These are phyloP conservation scores for Amaranthus tricolor DNA, from an alignment of 179 eudicot genomes.

Conservation along the genomic window DNA sequence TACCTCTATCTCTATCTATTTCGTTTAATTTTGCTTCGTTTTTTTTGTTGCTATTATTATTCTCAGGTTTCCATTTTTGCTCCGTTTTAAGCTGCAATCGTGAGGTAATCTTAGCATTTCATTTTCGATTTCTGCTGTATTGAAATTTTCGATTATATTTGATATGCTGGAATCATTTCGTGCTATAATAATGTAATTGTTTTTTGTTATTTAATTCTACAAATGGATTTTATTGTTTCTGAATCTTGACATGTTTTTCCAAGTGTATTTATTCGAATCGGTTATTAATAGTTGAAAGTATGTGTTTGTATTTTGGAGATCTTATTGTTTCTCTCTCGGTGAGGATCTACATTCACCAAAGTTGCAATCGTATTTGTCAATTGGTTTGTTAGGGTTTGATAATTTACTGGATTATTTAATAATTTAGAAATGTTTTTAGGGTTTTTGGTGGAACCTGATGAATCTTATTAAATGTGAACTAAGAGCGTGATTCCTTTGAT, in stretches of 20 bases:
- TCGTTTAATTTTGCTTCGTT: not conserved
- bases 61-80: constrained; percentile 8
- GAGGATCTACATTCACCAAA: too few species aligned
- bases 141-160: not conserved
- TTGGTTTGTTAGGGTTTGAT: too few species aligned
- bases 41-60: not conserved
- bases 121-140: not conserved
- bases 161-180: not conserved
- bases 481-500: too few species aligned
- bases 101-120: constrained; percentile 14
- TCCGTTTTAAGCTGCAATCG: not conserved
- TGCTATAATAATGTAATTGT: too few species aligned
- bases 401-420: too few species aligned
- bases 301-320: too few species aligned
- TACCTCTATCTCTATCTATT: not conserved
- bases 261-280: not conserved
- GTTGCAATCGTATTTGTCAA: too few species aligned
- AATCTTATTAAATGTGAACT: too few species aligned
- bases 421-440: too few species aligned
- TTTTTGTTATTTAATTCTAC: too few species aligned
- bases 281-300: not conserved
- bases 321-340: too few species aligned
- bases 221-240: not conserved
- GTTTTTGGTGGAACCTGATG: too few species aligned
- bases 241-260: not conserved